Percentiles rank a stretch among this genome's conserved stretches.
Conservation (phyloP, 371 early-diverging fungal species). For the Chytridium lagenaria region DNA sequence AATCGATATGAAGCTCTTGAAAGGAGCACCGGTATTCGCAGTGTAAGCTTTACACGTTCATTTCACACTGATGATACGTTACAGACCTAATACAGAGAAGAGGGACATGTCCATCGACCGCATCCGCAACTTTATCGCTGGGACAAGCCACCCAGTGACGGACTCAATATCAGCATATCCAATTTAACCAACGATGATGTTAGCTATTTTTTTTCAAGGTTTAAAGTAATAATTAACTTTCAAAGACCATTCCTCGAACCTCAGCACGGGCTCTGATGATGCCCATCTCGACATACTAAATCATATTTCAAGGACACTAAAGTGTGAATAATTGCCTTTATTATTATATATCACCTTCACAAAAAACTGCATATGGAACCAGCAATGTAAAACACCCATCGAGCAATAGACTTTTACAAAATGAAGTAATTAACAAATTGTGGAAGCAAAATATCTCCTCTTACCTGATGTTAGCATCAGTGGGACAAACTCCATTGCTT, state of each 20-base stretch:
- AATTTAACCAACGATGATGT: constrained; percentile 16
- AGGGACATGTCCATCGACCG: constrained; percentile 37
- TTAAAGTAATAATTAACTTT: not conserved
- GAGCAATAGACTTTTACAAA: constrained; percentile 82
- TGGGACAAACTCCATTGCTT: constrained; percentile 75
- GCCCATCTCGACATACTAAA: constrained; percentile 41
- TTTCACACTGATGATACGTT: not conserved
- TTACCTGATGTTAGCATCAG: constrained; percentile 73
- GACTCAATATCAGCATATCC: constrained; percentile 1
- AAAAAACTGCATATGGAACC: constrained; percentile 19
- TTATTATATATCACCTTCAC: too few species aligned
- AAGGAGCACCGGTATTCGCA: constrained; percentile 32
- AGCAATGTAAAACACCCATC: constrained; percentile 72
- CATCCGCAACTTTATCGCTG: constrained; percentile 31
- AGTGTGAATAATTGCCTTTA: constrained; percentile 16
- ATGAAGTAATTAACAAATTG: not conserved
- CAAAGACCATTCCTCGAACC: not conserved
- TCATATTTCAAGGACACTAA: constrained; percentile 34
- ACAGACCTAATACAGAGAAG: constrained; percentile 21
- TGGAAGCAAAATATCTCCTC: too few species aligned
- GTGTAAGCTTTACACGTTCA: constrained; percentile 25
- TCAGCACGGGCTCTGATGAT: constrained; percentile 22
- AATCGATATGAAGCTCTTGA: constrained; percentile 34
- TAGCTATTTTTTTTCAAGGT: not conserved
- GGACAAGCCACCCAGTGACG: constrained; percentile 13